A percentile compares a stretch with the other conserved stretches of the same genome.
Evolutionary conservation across 805 yeast species (phyloP).

Genomic region (Spencermartinsiella europaea): DNA sequence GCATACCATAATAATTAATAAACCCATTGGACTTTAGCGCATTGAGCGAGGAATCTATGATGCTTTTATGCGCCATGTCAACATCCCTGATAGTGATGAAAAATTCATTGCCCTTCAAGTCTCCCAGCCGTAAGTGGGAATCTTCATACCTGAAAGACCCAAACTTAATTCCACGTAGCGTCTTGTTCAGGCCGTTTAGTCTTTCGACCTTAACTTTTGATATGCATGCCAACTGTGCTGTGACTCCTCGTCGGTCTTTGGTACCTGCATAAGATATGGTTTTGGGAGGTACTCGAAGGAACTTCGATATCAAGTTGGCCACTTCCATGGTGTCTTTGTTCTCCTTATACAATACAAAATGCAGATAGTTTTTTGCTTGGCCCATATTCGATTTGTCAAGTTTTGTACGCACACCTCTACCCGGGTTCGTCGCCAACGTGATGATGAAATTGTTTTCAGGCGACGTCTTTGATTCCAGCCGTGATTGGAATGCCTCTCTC

Average conservation of each 20-base stretch:
- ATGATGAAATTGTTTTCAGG: slow-evolving; percentile 60
- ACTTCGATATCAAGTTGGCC: slow-evolving; percentile 64
- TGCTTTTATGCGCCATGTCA: slow-evolving; percentile 35
- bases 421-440: slow-evolving; percentile 45
- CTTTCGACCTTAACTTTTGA: slow-evolving; percentile 56
- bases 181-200: slow-evolving; percentile 67
- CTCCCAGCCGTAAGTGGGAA: slow-evolving; percentile 66
- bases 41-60: slow-evolving; percentile 48
- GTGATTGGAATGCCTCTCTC: slow-evolving; percentile 66
- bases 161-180: slow-evolving; percentile 67
- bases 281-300: slow-evolving; percentile 69
- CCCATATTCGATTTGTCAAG: slow-evolving; percentile 44
- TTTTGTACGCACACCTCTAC: slow-evolving; percentile 35
- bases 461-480: slow-evolving; percentile 75
- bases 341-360: slow-evolving; percentile 82
- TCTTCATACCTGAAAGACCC: slow-evolving; percentile 75
- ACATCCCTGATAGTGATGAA: slow-evolving; percentile 78
- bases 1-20: slow-evolving; percentile 96
- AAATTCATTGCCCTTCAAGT: slow-evolving; percentile 83
- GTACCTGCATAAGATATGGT: slow-evolving; percentile 85
- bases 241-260: slow-evolving; percentile 92
- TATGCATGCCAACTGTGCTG: slow-evolving; percentile 76
- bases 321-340: slow-evolving; percentile 98
- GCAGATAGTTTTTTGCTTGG: slow-evolving; percentile 59
- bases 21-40: slow-evolving; percentile 68